phyloP scores from a whole-genome alignment of 192 early-diverging fungal species.

The Entomortierella parvispora region DNA sequence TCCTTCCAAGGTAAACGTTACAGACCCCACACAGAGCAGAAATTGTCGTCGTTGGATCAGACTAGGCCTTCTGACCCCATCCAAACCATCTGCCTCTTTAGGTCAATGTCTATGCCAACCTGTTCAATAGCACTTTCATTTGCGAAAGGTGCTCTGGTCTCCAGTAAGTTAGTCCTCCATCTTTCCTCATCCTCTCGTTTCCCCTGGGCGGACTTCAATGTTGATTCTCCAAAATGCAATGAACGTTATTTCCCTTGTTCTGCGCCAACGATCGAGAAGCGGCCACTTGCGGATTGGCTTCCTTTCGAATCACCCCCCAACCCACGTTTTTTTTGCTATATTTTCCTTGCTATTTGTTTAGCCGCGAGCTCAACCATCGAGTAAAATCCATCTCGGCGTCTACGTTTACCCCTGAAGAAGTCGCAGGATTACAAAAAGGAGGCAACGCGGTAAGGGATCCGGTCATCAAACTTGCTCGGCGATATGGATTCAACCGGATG shows the following conservation, averaged over 20 bases:
- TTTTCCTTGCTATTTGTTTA: constrained; percentile 5
- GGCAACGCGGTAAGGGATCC: constrained; percentile 67
- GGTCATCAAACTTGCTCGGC: no score
- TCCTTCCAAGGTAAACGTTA: constrained; percentile 51
- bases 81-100: constrained; percentile 8
- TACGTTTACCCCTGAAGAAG: constrained; percentile 62
- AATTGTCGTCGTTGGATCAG: neutral
- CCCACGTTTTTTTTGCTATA: constrained; percentile 5
- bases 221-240: no score
- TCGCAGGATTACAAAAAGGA: constrained; percentile 54
- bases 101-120: constrained; percentile 66
- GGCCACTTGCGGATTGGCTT: neutral
- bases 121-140: constrained; percentile 63
- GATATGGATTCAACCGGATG: no score
- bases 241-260: no score
- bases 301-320: neutral
- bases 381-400: constrained; percentile 71
- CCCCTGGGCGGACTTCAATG: neutral
- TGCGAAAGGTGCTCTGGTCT: constrained; percentile 66
- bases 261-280: no score
- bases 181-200: neutral
- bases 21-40: neutral
- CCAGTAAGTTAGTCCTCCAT: constrained; percentile 53
- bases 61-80: neutral
- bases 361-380: constrained; percentile 67